Evolutionary conservation across 1,139 yeast species (phyloP), one percentile per base, ranked within the genome.

Genomic region (Scheffersomyces quercinus): DNA sequence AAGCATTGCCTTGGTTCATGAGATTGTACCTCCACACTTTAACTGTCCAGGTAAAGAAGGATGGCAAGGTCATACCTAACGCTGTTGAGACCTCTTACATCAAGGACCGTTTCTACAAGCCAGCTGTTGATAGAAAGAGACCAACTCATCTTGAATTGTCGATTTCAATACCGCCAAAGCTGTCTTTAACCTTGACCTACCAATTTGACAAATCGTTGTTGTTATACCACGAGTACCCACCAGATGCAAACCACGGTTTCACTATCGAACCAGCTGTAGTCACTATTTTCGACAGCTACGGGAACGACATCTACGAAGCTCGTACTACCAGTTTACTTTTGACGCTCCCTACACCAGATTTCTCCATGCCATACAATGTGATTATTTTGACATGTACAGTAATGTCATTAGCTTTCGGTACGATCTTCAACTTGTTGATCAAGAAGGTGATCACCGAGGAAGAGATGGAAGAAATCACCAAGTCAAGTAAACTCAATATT

Each of bases 191-290:
- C 1, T 58, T 93, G 44, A 79, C 85, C 2, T 88, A 88, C 59
- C 82, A 85, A 45, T 90, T 93, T 60, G 98, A 93, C 60, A 93
- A 91, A 63, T 83, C 96, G 0, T 73, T 93, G 57, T 73, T 95
- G 37, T 77, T 85, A 48, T 83, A 88, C 52, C 87, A 93, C 8
- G 99, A 95, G 62, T 95, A 95, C 58, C 99, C 99, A 10, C 99
- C 99, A 1, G 99, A 95, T 71, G 99, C 99, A 1, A 95, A 95
- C 62, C 97, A 93, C 55, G 99, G 99, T 0, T 95, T 93, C 64
- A 93, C 93, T 45, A 82, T 95, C 35, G 95, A 93, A 35, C 96
- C 97, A 0, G 96, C 93, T 3, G 86, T 89, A 5, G 72, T 90
- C 9, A 77, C 86, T 1, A 79, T 87, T 0, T 49, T 77, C 4